Evolutionary conservation across 805 yeast species (phyloP), one percentile per base, ranked within the genome.

Genomic region (Suhomyces faveliae): DNA sequence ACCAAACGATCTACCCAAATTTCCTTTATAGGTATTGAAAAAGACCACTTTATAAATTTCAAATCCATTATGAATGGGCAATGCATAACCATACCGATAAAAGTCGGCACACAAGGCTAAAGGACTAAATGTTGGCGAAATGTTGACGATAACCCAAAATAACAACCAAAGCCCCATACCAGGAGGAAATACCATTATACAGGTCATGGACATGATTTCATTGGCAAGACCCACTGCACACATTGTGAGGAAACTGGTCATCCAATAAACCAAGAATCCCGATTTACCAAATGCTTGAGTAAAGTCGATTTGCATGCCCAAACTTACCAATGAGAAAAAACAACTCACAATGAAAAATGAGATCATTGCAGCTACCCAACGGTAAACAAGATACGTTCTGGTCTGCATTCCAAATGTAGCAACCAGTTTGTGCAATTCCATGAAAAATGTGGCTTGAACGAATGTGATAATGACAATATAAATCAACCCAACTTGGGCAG

Each of bases 261-360:
- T 76, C 95, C 95, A 88, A 52, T 78, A 79, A 1, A 87, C 83
- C 35, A 87, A 75, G 63, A 87, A 87, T 0, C 95, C 95, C 7
- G 82, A 79, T 24, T 65, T 71, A 1, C 89, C 90, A 68, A 80
- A 86, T 0, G 87, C 67, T 2, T 46, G 57, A 11, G 79, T 74
- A 60, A 84, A 78, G 55, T 80, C 78, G 24, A 85, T 74, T 57
- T 85, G 89, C 71, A 81, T 83, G 1, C 87, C 88, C 13, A 85
- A 78, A 33, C 87, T 76, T 4, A 87, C 80, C 27, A 80, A 65
- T 21, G 83, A 74, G 56, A 78, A 79, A 42, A 80, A 77, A 33
- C 87, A 66, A 19, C 89, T 78, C 21, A 85, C 58, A 19, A 85
- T 55, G 42, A 87, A 68, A 56, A 74, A 86, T 4, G 82, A 75